These are phyloP conservation scores for Kernera saxatilis DNA, from an alignment of 345 rosid species.

Conservation along the genomic window DNA sequence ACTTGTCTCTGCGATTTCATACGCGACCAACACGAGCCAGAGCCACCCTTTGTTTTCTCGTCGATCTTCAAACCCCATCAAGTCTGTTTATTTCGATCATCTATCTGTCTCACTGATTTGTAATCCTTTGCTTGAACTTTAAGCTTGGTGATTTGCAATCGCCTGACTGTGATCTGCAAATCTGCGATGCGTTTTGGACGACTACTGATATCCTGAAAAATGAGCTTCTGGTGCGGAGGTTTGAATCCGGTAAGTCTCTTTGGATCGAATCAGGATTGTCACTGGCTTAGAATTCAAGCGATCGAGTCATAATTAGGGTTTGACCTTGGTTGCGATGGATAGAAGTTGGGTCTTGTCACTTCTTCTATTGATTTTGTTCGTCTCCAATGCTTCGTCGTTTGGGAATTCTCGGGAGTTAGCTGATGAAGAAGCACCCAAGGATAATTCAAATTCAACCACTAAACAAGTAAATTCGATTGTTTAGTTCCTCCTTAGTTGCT, in stretches of 20 bases:
- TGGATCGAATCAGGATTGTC: constrained; percentile 10
- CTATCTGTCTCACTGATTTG: neutral
- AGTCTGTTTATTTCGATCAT: neutral
- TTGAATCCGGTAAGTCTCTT: neutral
- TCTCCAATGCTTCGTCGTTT: constrained; percentile 37
- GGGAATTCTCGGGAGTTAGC: constrained; percentile 28
- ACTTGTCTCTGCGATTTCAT: constrained; percentile 5
- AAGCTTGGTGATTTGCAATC: constrained; percentile 18
- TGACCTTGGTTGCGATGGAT: constrained; percentile 32
- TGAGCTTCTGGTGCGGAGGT: constrained; percentile 11
- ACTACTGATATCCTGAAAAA: constrained; percentile 1
- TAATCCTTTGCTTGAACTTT: neutral
- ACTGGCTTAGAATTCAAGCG: neutral
- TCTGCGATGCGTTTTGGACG: constrained; percentile 11
- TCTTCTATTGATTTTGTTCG: constrained; percentile 38
- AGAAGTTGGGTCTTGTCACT: constrained; percentile 31
- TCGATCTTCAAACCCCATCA: neutral
- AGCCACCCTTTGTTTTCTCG: neutral
- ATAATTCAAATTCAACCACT: constrained; percentile 18
- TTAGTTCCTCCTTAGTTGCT: neutral
- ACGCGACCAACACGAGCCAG: constrained; percentile 9
- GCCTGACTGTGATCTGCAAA: constrained; percentile 23
- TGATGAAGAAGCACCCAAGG: constrained; percentile 27
- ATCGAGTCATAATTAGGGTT: constrained; percentile 11
- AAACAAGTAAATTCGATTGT: constrained; percentile 31